Base-by-base conservation (phyloP, 257 asterid species). In the Osmanthus fragrans region DNA sequence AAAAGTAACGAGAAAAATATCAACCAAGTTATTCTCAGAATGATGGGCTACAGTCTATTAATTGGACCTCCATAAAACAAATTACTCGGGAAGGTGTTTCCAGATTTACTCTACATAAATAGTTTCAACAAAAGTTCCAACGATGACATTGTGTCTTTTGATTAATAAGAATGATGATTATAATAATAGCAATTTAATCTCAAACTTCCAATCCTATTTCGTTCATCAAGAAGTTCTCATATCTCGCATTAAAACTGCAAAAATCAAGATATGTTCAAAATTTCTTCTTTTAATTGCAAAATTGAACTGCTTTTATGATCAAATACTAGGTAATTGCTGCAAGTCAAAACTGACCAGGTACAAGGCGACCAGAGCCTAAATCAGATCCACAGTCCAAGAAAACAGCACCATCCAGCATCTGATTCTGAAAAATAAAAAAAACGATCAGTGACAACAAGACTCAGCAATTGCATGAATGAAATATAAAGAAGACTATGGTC, bases 381-480 rank as follows among this genome's bases (percentile, higher is more conserved):
- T 92, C 99, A 71, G 99, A 86, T 79, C 97, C 99, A 74, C 96
- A 86, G 75, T 94, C 99, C 80, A 94, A 80, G 89, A 94, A 94
- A 74, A 91, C 82, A 71, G 92, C 94, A 77, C 96, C 97, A 77
- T 94, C 97, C 34, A 92, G 79, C 91, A 86, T 76, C 47, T 85
- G 89, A 80, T 74, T 89, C 98, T 94, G 94, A 78, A 83, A 7
- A 25, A n/a, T n/a, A n/a, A 25, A 25, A 25, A 73, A 7, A 33
- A 45, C 33, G 49, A 72, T 16, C 30, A 79, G 71, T 60, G 30
- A 70, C 49, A 75, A 70, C 49, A 71, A 70, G n/a, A 74, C 42
- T 76, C 40, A 56, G 49, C 19, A 66, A 36, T 39, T 25, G 64
- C 8, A 27, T 25, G 15, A 73, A 13, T 32, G 37, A 36, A 78